Percentiles rank a stretch among this genome's conserved stretches.
These are phyloP conservation scores for Gynandropsis gynandra DNA, from an alignment of 345 rosid species.

Conservation along the genomic window DNA sequence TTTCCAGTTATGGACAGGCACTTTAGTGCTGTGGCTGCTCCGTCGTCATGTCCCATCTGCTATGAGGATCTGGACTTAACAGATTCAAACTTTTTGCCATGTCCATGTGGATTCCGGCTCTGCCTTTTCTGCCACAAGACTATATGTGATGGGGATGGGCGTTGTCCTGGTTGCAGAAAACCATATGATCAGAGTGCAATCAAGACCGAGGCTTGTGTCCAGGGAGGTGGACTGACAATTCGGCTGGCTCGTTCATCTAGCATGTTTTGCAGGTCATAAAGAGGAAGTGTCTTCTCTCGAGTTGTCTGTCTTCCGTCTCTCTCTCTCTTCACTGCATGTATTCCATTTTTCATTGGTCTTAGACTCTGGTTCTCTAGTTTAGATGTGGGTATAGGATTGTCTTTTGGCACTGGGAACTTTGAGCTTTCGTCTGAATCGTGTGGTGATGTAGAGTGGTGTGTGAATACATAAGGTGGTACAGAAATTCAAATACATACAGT, in stretches of 20 bases:
- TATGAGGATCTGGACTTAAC: constrained; percentile 82
- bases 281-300: constrained; percentile 23
- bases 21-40: constrained; percentile 27
- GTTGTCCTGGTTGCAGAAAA: constrained; percentile 95
- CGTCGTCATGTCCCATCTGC: constrained; percentile 68
- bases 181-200: constrained; percentile 47
- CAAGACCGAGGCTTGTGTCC: constrained; percentile 47
- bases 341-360: constrained; percentile 27
- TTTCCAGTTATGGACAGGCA: constrained; percentile 49
- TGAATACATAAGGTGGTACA: constrained; percentile 76
- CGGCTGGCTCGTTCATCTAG: constrained; percentile 71
- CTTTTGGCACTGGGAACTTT: constrained; percentile 44
- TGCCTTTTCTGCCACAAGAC: constrained; percentile 96
- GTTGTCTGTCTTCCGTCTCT: constrained; percentile 36
- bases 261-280: constrained; percentile 78
- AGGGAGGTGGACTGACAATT: constrained; percentile 49
- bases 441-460: constrained; percentile 64
- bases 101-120: constrained; percentile 80
- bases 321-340: constrained; percentile 21
- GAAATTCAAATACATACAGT: constrained; percentile 48
- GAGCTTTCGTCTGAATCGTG: constrained; percentile 49
- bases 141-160: constrained; percentile 82
- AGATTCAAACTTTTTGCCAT: constrained; percentile 74
- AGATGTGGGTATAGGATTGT: constrained; percentile 50
- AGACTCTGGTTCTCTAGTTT: constrained; percentile 34